Conservation (phyloP, 2,329 filamentous ascomycete species). For the Colletotrichum lentis region DNA sequence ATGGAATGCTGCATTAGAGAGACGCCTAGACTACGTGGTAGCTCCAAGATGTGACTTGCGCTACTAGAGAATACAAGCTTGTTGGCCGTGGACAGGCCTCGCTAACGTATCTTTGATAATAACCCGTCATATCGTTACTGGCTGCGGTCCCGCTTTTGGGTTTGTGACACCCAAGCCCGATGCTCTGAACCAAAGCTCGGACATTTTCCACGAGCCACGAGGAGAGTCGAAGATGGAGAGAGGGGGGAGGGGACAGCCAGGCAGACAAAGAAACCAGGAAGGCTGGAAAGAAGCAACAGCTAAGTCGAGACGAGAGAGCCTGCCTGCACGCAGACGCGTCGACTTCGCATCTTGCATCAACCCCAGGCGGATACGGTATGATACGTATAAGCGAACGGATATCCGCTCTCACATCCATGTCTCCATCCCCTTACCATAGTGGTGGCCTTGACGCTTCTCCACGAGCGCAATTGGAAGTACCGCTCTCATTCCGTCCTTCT, state of each 20-base stretch:
- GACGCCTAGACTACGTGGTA: conserved; percentile 17
- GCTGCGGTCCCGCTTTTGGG: conserved; percentile 20
- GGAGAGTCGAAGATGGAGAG: neutral
- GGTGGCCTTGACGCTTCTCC: neutral
- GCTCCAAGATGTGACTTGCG: neutral
- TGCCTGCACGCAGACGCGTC: conserved; percentile 7
- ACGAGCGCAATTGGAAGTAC: neutral
- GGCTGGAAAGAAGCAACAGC: conserved; percentile 23
- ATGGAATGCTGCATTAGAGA: conserved; percentile 14
- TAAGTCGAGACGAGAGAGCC: conserved; percentile 17
- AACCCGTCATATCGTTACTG: conserved; percentile 7
- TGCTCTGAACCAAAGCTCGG: no score
- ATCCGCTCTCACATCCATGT: neutral
- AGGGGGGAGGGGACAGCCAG: no score
- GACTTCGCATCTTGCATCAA: neutral
- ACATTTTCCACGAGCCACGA: no score
- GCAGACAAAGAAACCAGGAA: neutral
- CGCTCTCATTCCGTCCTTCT: neutral
- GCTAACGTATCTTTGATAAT: conserved; percentile 2
- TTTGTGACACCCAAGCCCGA: no score
- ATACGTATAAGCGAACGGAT: conserved; percentile 14
- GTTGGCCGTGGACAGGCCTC: conserved; percentile 4
- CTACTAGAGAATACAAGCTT: neutral
- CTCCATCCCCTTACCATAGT: no score
- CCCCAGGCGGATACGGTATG: conserved; percentile 3